Evolutionary conservation across 331 rosid genomes (phyloP).

Genomic region (Malus hybrid): DNA sequence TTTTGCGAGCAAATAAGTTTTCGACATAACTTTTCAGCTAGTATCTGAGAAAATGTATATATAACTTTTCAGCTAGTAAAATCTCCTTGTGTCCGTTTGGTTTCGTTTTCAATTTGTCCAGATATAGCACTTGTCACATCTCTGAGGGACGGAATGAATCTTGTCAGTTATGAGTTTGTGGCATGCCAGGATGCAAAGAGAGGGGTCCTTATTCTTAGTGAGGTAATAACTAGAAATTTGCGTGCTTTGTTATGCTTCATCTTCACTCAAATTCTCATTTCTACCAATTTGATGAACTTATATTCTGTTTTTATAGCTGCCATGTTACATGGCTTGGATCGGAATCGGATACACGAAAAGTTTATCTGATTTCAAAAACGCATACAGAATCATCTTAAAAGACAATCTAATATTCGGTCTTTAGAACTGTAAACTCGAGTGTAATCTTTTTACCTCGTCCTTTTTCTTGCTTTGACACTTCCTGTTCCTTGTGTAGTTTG

Average conservation of each 20-base stretch:
- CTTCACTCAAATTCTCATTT: not conserved
- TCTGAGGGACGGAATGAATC: constrained; percentile 95
- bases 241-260: constrained; percentile 9
- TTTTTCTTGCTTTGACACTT: constrained; percentile 12
- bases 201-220: constrained; percentile 94
- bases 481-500: constrained; percentile 55
- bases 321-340: not conserved
- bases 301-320: not conserved
- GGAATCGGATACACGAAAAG: not conserved
- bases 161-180: constrained; percentile 92
- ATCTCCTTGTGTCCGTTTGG: constrained; percentile 5
- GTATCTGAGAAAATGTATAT: not conserved
- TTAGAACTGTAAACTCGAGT: not conserved
- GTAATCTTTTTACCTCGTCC: not conserved
- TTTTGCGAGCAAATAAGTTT: not conserved
- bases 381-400: not conserved
- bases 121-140: constrained; percentile 91
- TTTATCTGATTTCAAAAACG: not conserved
- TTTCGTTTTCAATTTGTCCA: constrained; percentile 18
- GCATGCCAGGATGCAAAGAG: constrained; percentile 89
- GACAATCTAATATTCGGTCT: not conserved
- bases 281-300: not conserved
- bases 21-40: not conserved
- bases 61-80: constrained; percentile 6
- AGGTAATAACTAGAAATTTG: constrained; percentile 43